Evolutionary conservation across 805 yeast genomes (phyloP).

Genomic region (Wickerhamomyces kurtzmanii): DNA sequence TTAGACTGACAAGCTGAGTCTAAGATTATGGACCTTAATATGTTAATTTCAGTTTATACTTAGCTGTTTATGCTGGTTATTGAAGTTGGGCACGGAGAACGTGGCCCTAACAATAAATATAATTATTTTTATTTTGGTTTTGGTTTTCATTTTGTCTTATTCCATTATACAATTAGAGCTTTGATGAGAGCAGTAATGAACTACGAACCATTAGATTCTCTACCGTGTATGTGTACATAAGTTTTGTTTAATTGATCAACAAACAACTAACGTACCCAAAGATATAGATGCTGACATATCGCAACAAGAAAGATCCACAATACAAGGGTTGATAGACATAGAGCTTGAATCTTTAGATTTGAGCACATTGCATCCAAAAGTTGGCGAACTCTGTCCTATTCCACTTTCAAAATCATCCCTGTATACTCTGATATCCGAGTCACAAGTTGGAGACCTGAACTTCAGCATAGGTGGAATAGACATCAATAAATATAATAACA

Average conservation of each 20-base stretch:
- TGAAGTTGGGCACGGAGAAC: neutral
- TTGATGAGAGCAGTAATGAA: too few relatives aligned
- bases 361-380: slow-evolving; percentile 7
- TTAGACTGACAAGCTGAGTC: too few relatives aligned
- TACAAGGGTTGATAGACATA: slow-evolving; percentile 23
- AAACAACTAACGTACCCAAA: slow-evolving; percentile 7
- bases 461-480: slow-evolving; percentile 24
- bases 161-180: neutral
- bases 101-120: neutral
- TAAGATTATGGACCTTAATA: too few relatives aligned
- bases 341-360: slow-evolving; percentile 5
- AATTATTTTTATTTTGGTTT: neutral
- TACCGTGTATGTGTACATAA: slow-evolving; percentile 25
- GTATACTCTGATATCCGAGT: slow-evolving; percentile 1
- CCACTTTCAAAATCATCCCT: slow-evolving; percentile 2
- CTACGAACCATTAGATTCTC: slow-evolving; percentile 26
- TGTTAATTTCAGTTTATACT: too few relatives aligned
- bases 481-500: slow-evolving; percentile 18
- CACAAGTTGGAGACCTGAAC: slow-evolving; percentile 7
- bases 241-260: neutral
- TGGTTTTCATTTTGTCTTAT: too few relatives aligned
- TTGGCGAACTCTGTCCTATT: slow-evolving; percentile 13
- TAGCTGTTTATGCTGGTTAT: too few relatives aligned
- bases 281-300: slow-evolving; percentile 26
- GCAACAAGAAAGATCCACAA: slow-evolving; percentile 24